Base-by-base conservation (phyloP, 2,329 filamentous ascomycete species). In the Fusarium cyanostomum region DNA sequence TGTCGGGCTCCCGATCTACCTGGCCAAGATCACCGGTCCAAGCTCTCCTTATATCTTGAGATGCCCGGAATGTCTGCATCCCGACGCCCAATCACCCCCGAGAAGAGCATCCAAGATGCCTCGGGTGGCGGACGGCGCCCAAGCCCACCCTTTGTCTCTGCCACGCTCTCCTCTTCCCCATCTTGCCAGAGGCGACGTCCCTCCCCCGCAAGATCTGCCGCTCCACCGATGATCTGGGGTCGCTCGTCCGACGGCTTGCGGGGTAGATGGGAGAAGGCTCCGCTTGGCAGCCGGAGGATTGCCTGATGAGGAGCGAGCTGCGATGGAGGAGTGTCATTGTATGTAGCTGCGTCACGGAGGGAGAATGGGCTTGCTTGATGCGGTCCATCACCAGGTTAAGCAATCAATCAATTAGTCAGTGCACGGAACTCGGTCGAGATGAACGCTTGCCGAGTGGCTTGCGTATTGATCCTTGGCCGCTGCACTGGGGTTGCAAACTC, bases 141-240 rank as follows among this genome's bases (percentile, higher is more conserved):
- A 41, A 28, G 45, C 45, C 34, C 35, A 52, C 56, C 52, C 48
- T 38, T 45, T 46, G n/a, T n/a, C n/a, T n/a, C n/a, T n/a, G n/a
- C n/a, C n/a, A n/a, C n/a, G n/a, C n/a, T n/a, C n/a, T n/a, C n/a
- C n/a, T 21, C 21, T 21, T 21, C 21, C 6, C 21, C 21, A 21
- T 21, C 21, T 21, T 21, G 4, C 21, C 21, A 21, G 21, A 21
- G 21, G 39, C 37, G 21, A 56, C 30, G 7, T 39, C 30, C 34
- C 52, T 37, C 46, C 68, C 68, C 68, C 67, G 58, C 66, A 69
- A 70, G 63, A 70, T 70, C 68, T 70, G 45, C 66, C 60, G 39
- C 55, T 58, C 57, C 45, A 51, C 54, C 35, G 53, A 48, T 34
- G 50, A 60, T 57, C 54, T 51, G 53, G 58, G 60, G 61, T 60